phyloP scores from a whole-genome alignment of 495 filamentous ascomycete species.

The Elasticomyces elasticus region DNA sequence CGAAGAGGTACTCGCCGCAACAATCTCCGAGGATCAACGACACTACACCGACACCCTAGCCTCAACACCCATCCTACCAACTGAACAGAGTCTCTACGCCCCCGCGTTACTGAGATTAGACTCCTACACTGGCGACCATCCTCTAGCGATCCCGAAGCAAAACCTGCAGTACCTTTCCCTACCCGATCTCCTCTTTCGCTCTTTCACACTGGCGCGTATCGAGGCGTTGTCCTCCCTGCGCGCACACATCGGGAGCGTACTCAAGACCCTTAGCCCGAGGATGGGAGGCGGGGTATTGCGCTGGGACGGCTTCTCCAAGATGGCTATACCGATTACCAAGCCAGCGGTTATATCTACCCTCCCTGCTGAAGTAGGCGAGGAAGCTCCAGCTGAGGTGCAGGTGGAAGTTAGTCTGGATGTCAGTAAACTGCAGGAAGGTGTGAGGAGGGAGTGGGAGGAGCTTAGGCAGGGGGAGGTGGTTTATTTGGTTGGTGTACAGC shows the following conservation, averaged over 20 bases:
- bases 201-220: constrained; percentile 76
- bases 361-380: constrained; percentile 73
- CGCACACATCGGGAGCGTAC: constrained; percentile 72
- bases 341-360: constrained; percentile 82
- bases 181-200: constrained; percentile 91
- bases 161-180: constrained; percentile 93
- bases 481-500: constrained; percentile 69
- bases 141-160: constrained; percentile 85
- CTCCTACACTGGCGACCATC: constrained; percentile 76
- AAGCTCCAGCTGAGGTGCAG: constrained; percentile 72
- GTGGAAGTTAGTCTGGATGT: constrained; percentile 87
- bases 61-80: constrained; percentile 62
- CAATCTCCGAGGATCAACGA: constrained; percentile 64
- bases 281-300: constrained; percentile 50
- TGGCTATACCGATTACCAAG: constrained; percentile 79
- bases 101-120: constrained; percentile 73
- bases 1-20: constrained; percentile 65
- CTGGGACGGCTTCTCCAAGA: constrained; percentile 81
- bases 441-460: constrained; percentile 84
- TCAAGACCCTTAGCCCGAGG: constrained; percentile 67
- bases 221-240: constrained; percentile 93
- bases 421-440: constrained; percentile 58
- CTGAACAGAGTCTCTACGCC: constrained; percentile 75
- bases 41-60: constrained; percentile 75
- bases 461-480: constrained; percentile 83